A percentile compares a stretch with the other conserved stretches of the same genome.
Evolutionary conservation across 2,329 filamentous ascomycete species (phyloP).

Genomic region (Trichoderma semiorbis): DNA sequence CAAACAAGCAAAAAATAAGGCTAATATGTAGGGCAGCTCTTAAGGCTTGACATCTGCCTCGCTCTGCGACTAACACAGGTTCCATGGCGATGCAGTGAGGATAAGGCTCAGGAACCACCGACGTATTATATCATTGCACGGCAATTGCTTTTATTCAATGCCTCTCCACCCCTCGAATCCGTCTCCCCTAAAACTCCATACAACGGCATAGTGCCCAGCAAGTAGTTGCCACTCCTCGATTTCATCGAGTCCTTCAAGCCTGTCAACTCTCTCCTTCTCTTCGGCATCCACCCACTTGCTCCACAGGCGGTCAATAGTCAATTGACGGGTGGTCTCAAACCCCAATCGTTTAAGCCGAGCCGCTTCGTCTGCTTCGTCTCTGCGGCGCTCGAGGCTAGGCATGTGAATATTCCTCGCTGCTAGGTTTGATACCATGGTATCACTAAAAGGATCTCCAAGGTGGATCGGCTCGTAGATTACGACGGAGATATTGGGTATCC

Average conservation of each 20-base stretch:
- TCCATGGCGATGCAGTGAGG: neutral
- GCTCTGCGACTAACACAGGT: neutral
- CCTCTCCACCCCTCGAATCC: conserved; percentile 22
- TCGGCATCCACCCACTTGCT: conserved; percentile 63
- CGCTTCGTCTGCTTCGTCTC: conserved; percentile 64
- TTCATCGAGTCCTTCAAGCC: conserved; percentile 86
- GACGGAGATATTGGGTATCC: conserved; percentile 50
- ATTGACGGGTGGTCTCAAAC: conserved; percentile 48
- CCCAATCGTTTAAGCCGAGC: conserved; percentile 63
- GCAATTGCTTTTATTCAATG: neutral
- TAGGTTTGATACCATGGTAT: conserved; percentile 89
- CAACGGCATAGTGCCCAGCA: conserved; percentile 83
- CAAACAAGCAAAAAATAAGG: neutral
- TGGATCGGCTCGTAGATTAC: conserved; percentile 87
- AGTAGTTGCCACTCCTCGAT: conserved; percentile 90
- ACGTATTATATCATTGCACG: neutral
- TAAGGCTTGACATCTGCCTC: neutral
- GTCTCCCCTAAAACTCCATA: conserved; percentile 73
- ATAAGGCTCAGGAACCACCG: neutral
- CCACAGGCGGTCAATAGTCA: conserved; percentile 62
- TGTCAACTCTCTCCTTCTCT: conserved; percentile 77
- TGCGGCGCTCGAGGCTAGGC: conserved; percentile 75
- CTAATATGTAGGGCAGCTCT: neutral
- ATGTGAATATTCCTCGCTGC: conserved; percentile 77
- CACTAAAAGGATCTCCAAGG: conserved; percentile 80